Evolutionary conservation across 495 filamentous ascomycete genomes (phyloP).

Genomic region (Immersiella caudata): DNA sequence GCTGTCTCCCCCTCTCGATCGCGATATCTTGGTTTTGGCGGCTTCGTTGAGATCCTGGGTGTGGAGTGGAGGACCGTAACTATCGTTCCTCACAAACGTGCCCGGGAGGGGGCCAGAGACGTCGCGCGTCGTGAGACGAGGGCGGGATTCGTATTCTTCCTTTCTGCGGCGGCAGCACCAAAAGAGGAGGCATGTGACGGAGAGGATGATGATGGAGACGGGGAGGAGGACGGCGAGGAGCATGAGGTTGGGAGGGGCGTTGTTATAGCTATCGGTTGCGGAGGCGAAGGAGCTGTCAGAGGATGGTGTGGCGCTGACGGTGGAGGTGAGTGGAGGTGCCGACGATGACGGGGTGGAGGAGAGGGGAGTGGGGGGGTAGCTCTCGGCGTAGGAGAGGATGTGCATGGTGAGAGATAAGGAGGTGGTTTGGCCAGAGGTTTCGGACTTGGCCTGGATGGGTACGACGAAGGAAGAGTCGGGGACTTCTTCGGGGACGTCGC

Average conservation of each 20-base stretch:
- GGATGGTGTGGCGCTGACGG: background rate
- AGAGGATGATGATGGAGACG: constrained; percentile 19
- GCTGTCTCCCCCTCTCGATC: background rate
- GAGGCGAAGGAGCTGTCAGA: background rate
- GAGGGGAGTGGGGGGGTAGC: background rate
- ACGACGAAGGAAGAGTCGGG: constrained; percentile 45
- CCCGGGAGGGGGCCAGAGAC: constrained; percentile 49
- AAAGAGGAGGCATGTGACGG: constrained; percentile 25
- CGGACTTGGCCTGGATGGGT: constrained; percentile 54
- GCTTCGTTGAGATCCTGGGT: constrained; percentile 13
- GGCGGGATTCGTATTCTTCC: background rate
- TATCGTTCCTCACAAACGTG: constrained; percentile 35
- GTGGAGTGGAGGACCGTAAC: background rate
- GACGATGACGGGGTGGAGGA: constrained; percentile 18
- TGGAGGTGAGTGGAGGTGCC: constrained; percentile 17
- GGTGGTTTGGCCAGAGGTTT: constrained; percentile 45
- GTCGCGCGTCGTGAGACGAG: constrained; percentile 32
- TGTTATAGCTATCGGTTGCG: constrained; percentile 3
- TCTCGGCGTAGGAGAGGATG: constrained; percentile 36
- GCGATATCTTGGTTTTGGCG: constrained; percentile 15
- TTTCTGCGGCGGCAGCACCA: constrained; percentile 33
- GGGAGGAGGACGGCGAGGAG: constrained; percentile 29
- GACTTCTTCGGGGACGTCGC: constrained; percentile 57
- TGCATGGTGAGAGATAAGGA: constrained; percentile 55
- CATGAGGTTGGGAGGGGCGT: constrained; percentile 22